Evolutionary conservation across 441 rosid species (phyloP), one percentile per base, ranked within the genome.

Genomic region (Viola pubescens): DNA sequence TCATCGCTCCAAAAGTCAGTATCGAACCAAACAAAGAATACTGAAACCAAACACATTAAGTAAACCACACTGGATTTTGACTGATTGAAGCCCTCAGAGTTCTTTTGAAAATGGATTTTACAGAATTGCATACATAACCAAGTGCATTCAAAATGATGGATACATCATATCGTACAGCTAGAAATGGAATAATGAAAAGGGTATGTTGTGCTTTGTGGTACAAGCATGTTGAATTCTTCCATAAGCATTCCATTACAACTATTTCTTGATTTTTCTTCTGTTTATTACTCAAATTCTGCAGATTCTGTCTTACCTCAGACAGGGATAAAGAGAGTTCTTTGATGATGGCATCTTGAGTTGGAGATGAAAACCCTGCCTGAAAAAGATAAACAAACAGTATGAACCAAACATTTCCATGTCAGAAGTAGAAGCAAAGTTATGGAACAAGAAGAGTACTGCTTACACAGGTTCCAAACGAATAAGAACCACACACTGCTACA

Each of bases 341-440:
- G 64, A 75, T 81, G 53, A 89, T 85, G 43, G 89, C 95, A 65
- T 80, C 61, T 75, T 89, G 89, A 53, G 92, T 81, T 41, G 97
- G 95, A 13, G 97, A 89, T 37, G 97, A 89, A 60, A 82, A 94
- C 37, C 98, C 98, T 9, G 78, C 96, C 98, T 94, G 92, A 67
- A 79, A 67, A 16, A 8, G 34, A 52, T 64, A 66, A 52, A 54
- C 61, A 56, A 38, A 46, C 56, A 63, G 44, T 56, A 1, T 58
- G 7, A 54, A 50, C 14, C 9, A 13, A 61, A 54, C 49, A 43
- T 6, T 48, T 13, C 11, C 65, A 53, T 10, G 10, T 57, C 11
- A 19, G 58, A 37, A 46, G 10, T 9, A 9, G 9, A 4, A 37
- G 55, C 37, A 41, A 38, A 13, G 16, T 40, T 7, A 9, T 37